phyloP scores from a whole-genome alignment of 768 basidiomycete genomes.

The Lyophyllum atratum region DNA sequence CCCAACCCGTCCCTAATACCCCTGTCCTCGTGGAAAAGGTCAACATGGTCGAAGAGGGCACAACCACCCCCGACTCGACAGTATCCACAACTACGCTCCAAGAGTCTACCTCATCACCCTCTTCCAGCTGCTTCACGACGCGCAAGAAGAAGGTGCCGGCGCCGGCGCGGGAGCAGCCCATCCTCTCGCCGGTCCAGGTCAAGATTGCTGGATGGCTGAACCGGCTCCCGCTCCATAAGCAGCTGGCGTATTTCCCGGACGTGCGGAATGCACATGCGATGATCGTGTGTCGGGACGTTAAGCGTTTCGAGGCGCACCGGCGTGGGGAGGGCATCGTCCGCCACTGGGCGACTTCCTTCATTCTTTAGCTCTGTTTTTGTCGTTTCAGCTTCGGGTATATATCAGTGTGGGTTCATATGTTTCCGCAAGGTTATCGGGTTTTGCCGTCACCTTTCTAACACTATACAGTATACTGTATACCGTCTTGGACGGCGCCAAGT shows the following conservation, averaged over 20 bases:
- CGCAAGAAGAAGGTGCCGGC: background rate
- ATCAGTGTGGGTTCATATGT: conserved; percentile 1
- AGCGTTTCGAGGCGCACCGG: conserved; percentile 57
- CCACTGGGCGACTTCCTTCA: conserved; percentile 71
- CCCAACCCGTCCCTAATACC: background rate
- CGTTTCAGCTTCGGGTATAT: background rate
- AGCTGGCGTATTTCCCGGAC: conserved; percentile 61
- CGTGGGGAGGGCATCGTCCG: conserved; percentile 65
- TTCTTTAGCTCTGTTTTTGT: conserved; percentile 23
- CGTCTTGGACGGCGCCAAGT: no score
- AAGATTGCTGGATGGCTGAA: conserved; percentile 64
- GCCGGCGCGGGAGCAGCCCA: conserved; percentile 34
- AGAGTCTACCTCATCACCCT: no score
- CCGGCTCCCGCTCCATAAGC: conserved; percentile 70
- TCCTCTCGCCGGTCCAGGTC: conserved; percentile 58
- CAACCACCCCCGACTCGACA: background rate
- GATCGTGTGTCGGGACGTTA: conserved; percentile 70
- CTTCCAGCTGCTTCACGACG: background rate
- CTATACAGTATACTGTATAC: no score
- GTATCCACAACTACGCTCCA: no score
- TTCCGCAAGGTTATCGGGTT: background rate
- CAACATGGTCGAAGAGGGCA: background rate
- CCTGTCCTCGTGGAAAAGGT: background rate
- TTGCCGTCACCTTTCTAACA: no score
- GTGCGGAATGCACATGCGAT: conserved; percentile 69